Percentiles rank a stretch among this genome's conserved stretches.
Evolutionary conservation across 176 grass and related monocot species (phyloP).

Genomic region (Puya raimondii): DNA sequence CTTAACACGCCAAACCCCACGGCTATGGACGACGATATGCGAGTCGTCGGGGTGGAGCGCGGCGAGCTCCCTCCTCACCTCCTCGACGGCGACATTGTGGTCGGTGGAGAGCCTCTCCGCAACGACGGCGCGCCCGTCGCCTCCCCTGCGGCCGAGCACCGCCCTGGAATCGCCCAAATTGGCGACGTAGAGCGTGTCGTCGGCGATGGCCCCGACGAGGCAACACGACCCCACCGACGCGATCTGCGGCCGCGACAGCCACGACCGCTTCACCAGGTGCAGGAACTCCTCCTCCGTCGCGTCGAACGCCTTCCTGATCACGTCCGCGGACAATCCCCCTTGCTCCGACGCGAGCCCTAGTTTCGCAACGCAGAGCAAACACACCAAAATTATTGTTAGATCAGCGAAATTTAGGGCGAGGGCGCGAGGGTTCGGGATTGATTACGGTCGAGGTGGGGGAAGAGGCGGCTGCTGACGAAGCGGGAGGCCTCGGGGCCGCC

Average conservation of each 20-base stretch:
- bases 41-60: conserved; percentile 20
- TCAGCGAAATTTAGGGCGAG: neutral
- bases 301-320: conserved; percentile 29
- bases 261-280: conserved; percentile 18
- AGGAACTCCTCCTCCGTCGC: conserved; percentile 30
- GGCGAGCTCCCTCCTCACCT: conserved; percentile 18
- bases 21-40: conserved; percentile 7
- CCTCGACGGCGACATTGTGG: conserved; percentile 17
- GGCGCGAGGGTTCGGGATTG: neutral
- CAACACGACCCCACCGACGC: conserved; percentile 30
- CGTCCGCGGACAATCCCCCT: conserved; percentile 7
- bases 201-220: conserved; percentile 26
- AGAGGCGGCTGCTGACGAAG: conserved; percentile 32
- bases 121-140: neutral
- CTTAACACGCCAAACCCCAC: conserved; percentile 24
- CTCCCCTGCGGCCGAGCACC: conserved; percentile 15
- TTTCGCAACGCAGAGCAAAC: neutral
- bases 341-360: conserved; percentile 20
- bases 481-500: conserved; percentile 26
- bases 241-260: conserved; percentile 6
- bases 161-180: conserved; percentile 41
- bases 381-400: neutral
- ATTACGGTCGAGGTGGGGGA: conserved; percentile 29
- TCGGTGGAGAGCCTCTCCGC: conserved; percentile 23
- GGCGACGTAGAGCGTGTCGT: conserved; percentile 31